Conservation (phyloP, 805 yeast genomes). For the Zygoascus bituminiphila region DNA sequence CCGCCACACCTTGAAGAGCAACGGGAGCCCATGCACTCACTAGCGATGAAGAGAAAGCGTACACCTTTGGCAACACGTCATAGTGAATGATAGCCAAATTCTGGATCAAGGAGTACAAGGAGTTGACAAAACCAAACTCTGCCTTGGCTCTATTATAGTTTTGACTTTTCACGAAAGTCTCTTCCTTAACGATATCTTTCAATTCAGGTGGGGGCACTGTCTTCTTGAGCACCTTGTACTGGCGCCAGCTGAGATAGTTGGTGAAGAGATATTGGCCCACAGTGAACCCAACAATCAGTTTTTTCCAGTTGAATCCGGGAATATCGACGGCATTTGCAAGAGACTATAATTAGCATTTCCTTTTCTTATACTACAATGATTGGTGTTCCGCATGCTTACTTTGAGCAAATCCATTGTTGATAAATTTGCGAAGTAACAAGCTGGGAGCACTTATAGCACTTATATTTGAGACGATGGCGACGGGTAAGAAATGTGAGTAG, state of each 20-base stretch:
- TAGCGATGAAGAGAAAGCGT: conserved; percentile 42
- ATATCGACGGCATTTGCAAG: conserved; percentile 50
- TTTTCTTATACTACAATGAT: background rate
- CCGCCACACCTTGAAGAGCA: conserved; percentile 43
- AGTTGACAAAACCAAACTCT: conserved; percentile 51
- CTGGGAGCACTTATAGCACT: too few relatives aligned
- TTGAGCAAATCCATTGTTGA: background rate
- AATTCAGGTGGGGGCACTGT: conserved; percentile 61
- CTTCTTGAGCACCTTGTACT: conserved; percentile 54
- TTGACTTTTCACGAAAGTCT: conserved; percentile 69
- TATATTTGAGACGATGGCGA: too few relatives aligned
- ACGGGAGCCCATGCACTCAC: conserved; percentile 28
- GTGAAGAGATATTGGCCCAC: conserved; percentile 70
- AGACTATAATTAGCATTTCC: conserved; percentile 3
- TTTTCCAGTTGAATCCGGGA: conserved; percentile 74
- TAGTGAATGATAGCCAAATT: conserved; percentile 50
- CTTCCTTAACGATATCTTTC: conserved; percentile 56
- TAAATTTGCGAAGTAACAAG: background rate
- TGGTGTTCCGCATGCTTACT: background rate
- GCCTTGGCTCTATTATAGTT: conserved; percentile 74
- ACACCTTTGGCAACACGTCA: conserved; percentile 57
- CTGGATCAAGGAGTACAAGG: conserved; percentile 43
- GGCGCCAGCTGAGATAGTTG: conserved; percentile 65
- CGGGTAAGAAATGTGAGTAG: too few relatives aligned
- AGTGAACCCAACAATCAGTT: conserved; percentile 63